Evolutionary conservation across 768 basidiomycete genomes (phyloP).

Genomic region (Hysterangium stoloniferum): DNA sequence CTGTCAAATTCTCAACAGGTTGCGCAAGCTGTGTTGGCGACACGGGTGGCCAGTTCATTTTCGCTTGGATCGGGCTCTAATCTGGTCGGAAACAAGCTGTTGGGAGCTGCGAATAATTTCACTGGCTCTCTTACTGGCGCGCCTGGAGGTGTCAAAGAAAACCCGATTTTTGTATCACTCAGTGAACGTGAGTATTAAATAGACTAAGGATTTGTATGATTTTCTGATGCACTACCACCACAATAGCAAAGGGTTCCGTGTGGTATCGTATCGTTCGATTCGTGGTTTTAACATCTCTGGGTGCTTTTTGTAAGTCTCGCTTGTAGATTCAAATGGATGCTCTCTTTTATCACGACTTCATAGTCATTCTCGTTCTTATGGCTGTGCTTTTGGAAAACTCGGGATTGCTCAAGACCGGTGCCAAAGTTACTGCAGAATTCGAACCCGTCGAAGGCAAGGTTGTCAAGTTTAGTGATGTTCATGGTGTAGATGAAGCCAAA

Average conservation of each 20-base stretch:
- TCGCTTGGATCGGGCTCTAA: conserved; percentile 16
- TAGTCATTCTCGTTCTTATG: conserved; percentile 78
- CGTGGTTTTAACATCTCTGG: conserved; percentile 44
- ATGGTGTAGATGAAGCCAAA: conserved; percentile 97
- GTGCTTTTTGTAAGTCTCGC: conserved; percentile 55
- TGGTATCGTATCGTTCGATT: conserved; percentile 57
- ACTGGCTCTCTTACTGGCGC: conserved; percentile 28
- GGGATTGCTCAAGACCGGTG: conserved; percentile 85
- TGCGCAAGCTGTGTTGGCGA: conserved; percentile 33
- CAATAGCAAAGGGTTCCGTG: conserved; percentile 60
- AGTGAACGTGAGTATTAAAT: conserved; percentile 64
- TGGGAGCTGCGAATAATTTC: conserved; percentile 29
- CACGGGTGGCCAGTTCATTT: conserved; percentile 19
- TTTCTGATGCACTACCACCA: conserved; percentile 11
- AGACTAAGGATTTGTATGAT: too few relatives aligned
- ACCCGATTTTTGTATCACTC: conserved; percentile 75
- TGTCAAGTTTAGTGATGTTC: conserved; percentile 91
- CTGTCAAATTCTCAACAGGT: conserved; percentile 29
- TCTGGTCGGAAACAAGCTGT: conserved; percentile 18
- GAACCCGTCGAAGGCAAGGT: conserved; percentile 73
- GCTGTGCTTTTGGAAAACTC: conserved; percentile 90
- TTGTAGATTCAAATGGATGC: background rate
- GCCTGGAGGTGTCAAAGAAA: conserved; percentile 36
- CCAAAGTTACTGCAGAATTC: conserved; percentile 65
- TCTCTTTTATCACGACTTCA: background rate